Percentiles rank a stretch among this genome's conserved stretches.
phyloP scores from a whole-genome alignment of 2,329 filamentous ascomycete species.

The Raffaelea arxii region DNA sequence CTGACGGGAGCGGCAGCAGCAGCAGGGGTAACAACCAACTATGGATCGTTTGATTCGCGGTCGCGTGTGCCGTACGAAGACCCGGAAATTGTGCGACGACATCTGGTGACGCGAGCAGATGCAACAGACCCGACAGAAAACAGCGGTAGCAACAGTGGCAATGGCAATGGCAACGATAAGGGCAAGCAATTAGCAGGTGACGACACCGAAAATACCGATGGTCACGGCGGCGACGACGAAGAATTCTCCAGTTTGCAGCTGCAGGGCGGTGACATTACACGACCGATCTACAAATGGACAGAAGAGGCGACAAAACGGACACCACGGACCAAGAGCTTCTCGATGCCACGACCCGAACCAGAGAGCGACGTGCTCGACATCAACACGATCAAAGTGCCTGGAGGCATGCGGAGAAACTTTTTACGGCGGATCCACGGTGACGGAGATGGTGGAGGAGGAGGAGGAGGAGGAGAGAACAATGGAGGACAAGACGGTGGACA shows the following conservation, averaged over 20 bases:
- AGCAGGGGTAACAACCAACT: conserved; percentile 52
- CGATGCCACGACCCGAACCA: conserved; percentile 64
- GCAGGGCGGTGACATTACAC: conserved; percentile 89
- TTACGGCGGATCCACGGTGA: conserved; percentile 60
- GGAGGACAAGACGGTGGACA: conserved; percentile 18
- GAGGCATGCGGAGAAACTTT: conserved; percentile 87
- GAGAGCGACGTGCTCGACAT: conserved; percentile 78
- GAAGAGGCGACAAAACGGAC: conserved; percentile 69
- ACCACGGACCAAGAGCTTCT: conserved; percentile 82
- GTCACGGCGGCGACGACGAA: conserved; percentile 48
- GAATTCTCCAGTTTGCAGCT: conserved; percentile 90
- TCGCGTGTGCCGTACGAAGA: conserved; percentile 65
- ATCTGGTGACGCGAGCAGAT: conserved; percentile 65
- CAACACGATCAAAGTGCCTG: conserved; percentile 82
- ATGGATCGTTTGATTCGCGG: conserved; percentile 75
- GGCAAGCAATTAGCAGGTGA: conserved; percentile 42
- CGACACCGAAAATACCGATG: conserved; percentile 6
- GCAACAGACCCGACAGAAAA: conserved; percentile 36
- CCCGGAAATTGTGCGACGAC: conserved; percentile 80
- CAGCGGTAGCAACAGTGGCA: conserved; percentile 30
- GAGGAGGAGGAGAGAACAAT: conserved; percentile 20
- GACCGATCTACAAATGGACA: conserved; percentile 94
- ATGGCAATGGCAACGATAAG: no score
- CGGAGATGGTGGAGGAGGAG: conserved; percentile 39
- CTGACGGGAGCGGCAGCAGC: conserved; percentile 3